Base-by-base conservation (phyloP, 768 basidiomycete genomes). In the Kwoniella europaea region DNA sequence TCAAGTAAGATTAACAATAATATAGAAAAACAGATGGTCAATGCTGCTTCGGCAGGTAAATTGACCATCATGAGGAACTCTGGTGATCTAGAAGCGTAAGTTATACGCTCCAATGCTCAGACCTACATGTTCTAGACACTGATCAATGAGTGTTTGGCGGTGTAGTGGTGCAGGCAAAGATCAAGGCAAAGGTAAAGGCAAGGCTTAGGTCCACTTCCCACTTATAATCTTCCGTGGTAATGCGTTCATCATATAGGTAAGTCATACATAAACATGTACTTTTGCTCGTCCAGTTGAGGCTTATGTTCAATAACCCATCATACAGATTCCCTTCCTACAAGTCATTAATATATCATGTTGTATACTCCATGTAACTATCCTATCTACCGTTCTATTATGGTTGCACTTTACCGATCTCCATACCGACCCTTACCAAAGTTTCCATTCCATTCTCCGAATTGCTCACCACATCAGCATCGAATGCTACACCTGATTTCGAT, bases 1-100 rank as follows among this genome's bases (percentile, higher is more conserved):
- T 91, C 91, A 69, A 91, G 93, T 63, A 94, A 94, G 85, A 94
- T 97, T 81, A 93, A 92, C 82, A 90, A 89, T 82, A 92, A 91
- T 22, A 94, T 98, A 77, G 94, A 98, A 82, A 87, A 88, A 65
- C 94, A 95, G 84, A 93, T 94, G 89, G 91, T 93, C 13, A 86
- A 89, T 60, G 93, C 93, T 7, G 94, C 94, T 3, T 93, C 92
- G 4, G 86, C 90, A 54, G 94, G 94, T 50, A 93, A 92, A 82
- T 86, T 98, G 71, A 92, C 92, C 35, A 94, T 98, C 82, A 93
- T 98, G 93, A 92, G 90, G 71, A 83, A 65, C 29, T 72, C 67
- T 22, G 80, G 79, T 46, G 81, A 82, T 20, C 24, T 80, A 13
- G 77, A 73, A 27, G 54, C 76, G 79, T 80, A 58, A 71, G 79